These are phyloP conservation scores for Ganoderma meredithae DNA, from an alignment of 1,284 basidiomycete species.

Conservation along the genomic window DNA sequence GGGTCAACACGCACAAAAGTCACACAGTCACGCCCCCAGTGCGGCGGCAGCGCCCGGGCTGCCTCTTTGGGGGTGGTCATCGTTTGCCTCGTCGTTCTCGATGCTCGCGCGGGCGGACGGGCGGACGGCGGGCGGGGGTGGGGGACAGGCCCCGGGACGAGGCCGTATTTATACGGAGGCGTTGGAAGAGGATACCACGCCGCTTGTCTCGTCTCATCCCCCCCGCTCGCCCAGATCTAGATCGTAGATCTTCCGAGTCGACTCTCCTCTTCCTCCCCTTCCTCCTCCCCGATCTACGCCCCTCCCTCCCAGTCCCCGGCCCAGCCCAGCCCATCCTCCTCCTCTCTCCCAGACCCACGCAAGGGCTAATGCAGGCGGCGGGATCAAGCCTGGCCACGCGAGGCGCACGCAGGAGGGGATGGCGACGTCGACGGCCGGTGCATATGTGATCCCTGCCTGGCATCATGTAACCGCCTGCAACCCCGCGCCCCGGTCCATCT, in stretches of 20 bases:
- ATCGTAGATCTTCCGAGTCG: conserved; percentile 25
- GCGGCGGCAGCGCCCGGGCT: conserved; percentile 12
- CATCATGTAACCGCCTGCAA: conserved; percentile 19
- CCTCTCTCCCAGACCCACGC: no score
- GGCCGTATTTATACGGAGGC: conserved; percentile 20
- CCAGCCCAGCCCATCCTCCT: neutral
- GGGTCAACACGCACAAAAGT: conserved; percentile 20
- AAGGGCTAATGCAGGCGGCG: neutral
- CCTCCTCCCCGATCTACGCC: conserved; percentile 3
- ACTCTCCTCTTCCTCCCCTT: conserved; percentile 8
- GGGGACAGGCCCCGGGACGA: conserved; percentile 3
- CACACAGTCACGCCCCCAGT: conserved; percentile 25
- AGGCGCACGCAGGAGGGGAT: conserved; percentile 5
- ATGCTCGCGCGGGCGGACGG: neutral
- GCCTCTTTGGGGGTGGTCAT: conserved; percentile 15
- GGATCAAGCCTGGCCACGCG: neutral
- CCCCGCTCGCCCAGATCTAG: conserved; percentile 26
- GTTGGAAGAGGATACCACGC: conserved; percentile 23
- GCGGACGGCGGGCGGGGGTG: conserved; percentile 10
- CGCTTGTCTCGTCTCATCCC: conserved; percentile 23
- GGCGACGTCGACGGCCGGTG: conserved; percentile 12
- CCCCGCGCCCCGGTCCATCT: conserved; percentile 10
- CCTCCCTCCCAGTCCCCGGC: neutral
- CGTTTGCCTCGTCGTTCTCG: conserved; percentile 14
- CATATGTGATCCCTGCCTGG: conserved; percentile 16